These are phyloP conservation scores for Chloranthus sessilifolius DNA, from an alignment of 164 flowering plant genomes.

Conservation along the genomic window DNA sequence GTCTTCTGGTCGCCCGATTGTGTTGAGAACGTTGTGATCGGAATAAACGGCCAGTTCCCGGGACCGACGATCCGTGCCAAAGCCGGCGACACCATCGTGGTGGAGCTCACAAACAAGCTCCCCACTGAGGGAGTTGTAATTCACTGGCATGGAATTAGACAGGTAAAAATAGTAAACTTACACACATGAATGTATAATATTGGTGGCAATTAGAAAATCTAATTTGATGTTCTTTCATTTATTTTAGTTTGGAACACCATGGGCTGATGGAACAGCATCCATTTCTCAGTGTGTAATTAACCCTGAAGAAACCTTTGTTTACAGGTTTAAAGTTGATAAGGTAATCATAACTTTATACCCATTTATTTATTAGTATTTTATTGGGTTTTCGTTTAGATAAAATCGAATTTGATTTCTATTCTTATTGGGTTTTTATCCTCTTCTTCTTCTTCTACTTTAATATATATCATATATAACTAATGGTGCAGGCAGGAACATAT, in stretches of 20 bases:
- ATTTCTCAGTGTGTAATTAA: conserved; percentile 82
- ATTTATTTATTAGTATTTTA: too few relatives aligned
- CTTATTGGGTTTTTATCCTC: too few relatives aligned
- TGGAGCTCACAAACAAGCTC: conserved; percentile 69
- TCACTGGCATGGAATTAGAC: conserved; percentile 96
- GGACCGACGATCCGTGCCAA: conserved; percentile 79
- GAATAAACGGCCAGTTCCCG: conserved; percentile 83
- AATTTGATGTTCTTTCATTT: too few relatives aligned
- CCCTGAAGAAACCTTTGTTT: conserved; percentile 76
- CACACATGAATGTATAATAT: too few relatives aligned
- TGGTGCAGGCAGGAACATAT: conserved; percentile 73
- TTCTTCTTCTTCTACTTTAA: background rate
- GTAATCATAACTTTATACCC: too few relatives aligned
- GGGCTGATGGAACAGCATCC: conserved; percentile 94
- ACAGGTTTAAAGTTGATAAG: conserved; percentile 76
- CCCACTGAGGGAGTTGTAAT: conserved; percentile 81
- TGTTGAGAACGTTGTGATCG: conserved; percentile 51
- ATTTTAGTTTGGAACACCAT: conserved; percentile 68
- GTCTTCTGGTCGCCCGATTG: conserved; percentile 75
- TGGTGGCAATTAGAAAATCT: too few relatives aligned
- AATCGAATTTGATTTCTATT: too few relatives aligned
- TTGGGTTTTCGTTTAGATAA: too few relatives aligned
- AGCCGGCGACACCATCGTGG: conserved; percentile 68
- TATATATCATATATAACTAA: background rate
- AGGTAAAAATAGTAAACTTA: too few relatives aligned